phyloP scores from a whole-genome alignment of 495 filamentous ascomycete species.

The Gamarada debralockiae region DNA sequence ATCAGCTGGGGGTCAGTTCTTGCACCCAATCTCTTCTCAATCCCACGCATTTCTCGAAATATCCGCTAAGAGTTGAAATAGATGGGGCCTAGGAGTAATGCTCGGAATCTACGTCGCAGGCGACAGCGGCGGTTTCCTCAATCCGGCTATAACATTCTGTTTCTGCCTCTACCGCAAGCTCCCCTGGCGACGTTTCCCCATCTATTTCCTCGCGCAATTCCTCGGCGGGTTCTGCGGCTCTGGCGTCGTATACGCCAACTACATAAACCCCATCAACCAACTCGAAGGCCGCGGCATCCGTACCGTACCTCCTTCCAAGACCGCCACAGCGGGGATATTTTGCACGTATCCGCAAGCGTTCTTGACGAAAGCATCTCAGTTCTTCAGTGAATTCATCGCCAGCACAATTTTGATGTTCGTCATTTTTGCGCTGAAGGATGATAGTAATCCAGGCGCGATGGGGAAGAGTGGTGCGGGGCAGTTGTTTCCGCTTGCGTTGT shows the following conservation, averaged over 20 bases:
- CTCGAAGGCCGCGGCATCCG: slow-evolving; percentile 41
- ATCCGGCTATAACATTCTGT: slow-evolving; percentile 61
- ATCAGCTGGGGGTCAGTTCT: slow-evolving; percentile 46
- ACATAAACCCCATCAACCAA: slow-evolving; percentile 47
- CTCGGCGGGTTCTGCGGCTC: slow-evolving; percentile 52
- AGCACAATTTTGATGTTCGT: slow-evolving; percentile 60
- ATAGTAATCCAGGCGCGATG: slow-evolving; percentile 43
- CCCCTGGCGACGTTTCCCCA: slow-evolving; percentile 58
- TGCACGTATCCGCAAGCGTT: slow-evolving; percentile 62
- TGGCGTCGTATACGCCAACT: slow-evolving; percentile 54
- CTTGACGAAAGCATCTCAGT: slow-evolving; percentile 53
- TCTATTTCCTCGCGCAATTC: slow-evolving; percentile 49
- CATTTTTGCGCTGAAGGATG: slow-evolving; percentile 64
- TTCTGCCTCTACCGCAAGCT: slow-evolving; percentile 59
- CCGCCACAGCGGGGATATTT: slow-evolving; percentile 61
- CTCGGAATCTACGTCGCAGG: slow-evolving; percentile 60
- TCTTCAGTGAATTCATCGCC: slow-evolving; percentile 63
- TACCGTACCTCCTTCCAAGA: slow-evolving; percentile 38
- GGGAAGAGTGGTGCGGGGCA: slow-evolving; percentile 35
- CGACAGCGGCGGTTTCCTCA: slow-evolving; percentile 58
- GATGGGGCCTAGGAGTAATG: slow-evolving; percentile 52
- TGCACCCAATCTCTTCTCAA: background rate
- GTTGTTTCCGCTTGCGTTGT: slow-evolving; percentile 51
- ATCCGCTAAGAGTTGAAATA: slow-evolving; percentile 4
- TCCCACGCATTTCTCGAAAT: background rate